Conservation (phyloP, 2,329 filamentous ascomycete species). For the Colletotrichum gigasporum region DNA sequence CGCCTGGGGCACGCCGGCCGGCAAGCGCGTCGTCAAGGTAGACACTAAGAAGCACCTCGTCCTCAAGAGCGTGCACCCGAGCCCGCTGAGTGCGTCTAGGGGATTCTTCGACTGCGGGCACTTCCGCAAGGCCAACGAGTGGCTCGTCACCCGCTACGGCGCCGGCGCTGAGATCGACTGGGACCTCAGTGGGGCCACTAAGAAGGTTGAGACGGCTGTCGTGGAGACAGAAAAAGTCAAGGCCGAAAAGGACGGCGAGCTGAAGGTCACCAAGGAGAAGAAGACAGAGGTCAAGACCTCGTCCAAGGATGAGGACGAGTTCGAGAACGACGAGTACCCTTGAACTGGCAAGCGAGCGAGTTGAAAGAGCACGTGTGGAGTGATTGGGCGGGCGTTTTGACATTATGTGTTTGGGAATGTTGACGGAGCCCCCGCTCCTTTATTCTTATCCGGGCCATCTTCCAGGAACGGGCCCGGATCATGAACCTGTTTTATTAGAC, state of each 20-base stretch:
- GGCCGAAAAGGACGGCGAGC: neutral
- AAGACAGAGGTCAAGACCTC: conserved; percentile 34
- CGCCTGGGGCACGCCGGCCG: conserved; percentile 90
- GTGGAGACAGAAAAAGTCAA: conserved; percentile 31
- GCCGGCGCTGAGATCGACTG: conserved; percentile 86
- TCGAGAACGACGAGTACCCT: neutral
- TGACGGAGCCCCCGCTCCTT: neutral
- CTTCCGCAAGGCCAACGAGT: conserved; percentile 85
- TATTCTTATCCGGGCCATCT: neutral
- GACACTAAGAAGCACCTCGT: conserved; percentile 81
- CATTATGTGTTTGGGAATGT: neutral
- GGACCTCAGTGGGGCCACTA: conserved; percentile 62
- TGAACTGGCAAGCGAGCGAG: no score
- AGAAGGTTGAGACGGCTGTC: conserved; percentile 23
- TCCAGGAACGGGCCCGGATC: neutral
- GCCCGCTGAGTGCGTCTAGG: conserved; percentile 83
- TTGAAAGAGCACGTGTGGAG: no score
- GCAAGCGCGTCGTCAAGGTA: conserved; percentile 79
- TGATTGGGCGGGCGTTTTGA: neutral
- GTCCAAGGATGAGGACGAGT: conserved; percentile 26
- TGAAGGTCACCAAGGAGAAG: conserved; percentile 33
- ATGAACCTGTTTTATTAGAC: conserved; percentile 18
- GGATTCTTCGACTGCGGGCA: conserved; percentile 89
- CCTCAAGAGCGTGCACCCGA: conserved; percentile 88
- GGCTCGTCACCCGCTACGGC: conserved; percentile 83